Conservation (phyloP, 2,329 filamentous ascomycete species). For the Hypoxylon sp. region DNA sequence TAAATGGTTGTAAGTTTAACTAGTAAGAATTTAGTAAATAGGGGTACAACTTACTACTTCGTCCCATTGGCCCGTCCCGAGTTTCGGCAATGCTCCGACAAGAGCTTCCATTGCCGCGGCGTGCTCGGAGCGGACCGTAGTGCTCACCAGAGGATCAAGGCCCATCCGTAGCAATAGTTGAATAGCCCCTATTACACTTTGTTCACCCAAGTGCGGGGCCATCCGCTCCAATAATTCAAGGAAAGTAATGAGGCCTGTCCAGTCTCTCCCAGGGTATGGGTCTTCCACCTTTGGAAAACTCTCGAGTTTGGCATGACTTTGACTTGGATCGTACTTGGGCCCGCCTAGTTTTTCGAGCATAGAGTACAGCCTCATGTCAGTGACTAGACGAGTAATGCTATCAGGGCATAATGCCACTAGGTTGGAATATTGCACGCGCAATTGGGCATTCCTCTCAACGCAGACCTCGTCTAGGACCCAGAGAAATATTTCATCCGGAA, state of each 20-base stretch:
- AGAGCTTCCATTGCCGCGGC: conserved; percentile 59
- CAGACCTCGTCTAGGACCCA: conserved; percentile 76
- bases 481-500: conserved; percentile 74
- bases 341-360: conserved; percentile 73
- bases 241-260: conserved; percentile 61
- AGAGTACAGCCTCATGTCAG: conserved; percentile 59
- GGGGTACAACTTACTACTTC: conserved; percentile 57
- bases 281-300: conserved; percentile 48
- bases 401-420: conserved; percentile 62
- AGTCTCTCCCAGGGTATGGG: conserved; percentile 58
- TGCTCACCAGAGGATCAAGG: conserved; percentile 63
- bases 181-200: conserved; percentile 57
- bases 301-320: conserved; percentile 40
- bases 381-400: conserved; percentile 61
- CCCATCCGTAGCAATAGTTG: conserved; percentile 67
- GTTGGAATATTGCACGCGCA: conserved; percentile 72
- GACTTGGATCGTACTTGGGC: conserved; percentile 58
- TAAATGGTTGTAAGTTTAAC: conserved; percentile 32
- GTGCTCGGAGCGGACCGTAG: conserved; percentile 47
- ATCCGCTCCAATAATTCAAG: conserved; percentile 59
- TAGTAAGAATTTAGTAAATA: background rate
- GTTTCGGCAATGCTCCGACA: conserved; percentile 57
- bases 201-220: conserved; percentile 54
- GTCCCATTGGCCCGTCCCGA: conserved; percentile 54
- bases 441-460: conserved; percentile 65